Evolutionary conservation across 495 filamentous ascomycete genomes (phyloP), one percentile per base, ranked within the genome.

Genomic region (Penicillium fimorum): DNA sequence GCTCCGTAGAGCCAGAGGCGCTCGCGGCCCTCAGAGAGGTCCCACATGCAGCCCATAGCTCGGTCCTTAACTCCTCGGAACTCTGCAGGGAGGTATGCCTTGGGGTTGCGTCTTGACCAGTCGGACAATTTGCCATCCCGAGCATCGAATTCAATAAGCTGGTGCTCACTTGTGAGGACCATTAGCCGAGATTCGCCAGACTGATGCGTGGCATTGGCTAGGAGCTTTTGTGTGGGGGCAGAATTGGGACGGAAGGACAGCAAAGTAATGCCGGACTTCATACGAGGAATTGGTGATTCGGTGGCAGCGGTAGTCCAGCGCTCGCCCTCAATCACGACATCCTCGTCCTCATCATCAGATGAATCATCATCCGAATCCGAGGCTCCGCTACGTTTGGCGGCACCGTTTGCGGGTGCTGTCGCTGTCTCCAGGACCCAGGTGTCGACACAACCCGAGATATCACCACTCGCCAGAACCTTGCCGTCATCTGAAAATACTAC

Each of bases 51-150:
- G 17, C 92, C 91, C 74, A 91, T 90, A 18, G 87, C 86, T 40
- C 87, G 79, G 68, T 96, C 90, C 47, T 84, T 80, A 27, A 89
- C 79, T 32, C 80, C 75, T 42, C 76, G 76, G 73, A 93, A 94
- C 32, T 87, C 80, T 6, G 75, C 75, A 0, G 93, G 94, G 18
- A 96, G 84, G 54, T 77, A 82, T 10, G 82, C 77, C 18, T 87
- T 83, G 9, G 89, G 87, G 69, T 97, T 96, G 7, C 87, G 79
- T 47, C 89, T 81, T 2, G 90, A 92, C 94, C 94, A 99, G 30
- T 89, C 80, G 0, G 87, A 87, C 10, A 96, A 75, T 10, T 78
- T 78, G 40, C 95, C 94, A 22, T 82, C 77, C 4, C 86, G 76
- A 43, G 90, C 81, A 54, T 93, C 82, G 69, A 96, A 88, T 35